Evolutionary conservation across 1,139 yeast species (phyloP).

Genomic region (Candida sanyaensis): DNA sequence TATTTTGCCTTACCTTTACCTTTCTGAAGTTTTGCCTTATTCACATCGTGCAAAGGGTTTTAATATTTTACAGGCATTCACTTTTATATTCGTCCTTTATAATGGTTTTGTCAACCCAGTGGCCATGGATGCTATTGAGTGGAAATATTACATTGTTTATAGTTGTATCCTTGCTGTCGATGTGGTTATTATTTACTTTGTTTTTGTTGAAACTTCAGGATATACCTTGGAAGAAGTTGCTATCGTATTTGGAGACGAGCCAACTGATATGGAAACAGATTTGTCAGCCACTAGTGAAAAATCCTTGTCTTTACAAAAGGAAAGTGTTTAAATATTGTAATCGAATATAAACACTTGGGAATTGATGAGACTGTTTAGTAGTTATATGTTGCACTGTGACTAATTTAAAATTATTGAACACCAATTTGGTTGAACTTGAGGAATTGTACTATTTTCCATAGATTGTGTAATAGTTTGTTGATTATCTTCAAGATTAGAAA

Average conservation of each 20-base stretch:
- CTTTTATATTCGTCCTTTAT: slow-evolving; percentile 23
- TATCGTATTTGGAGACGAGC: slow-evolving; percentile 39
- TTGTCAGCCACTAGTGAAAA: neutral
- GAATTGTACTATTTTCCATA: too few relatives aligned
- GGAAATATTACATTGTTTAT: slow-evolving; percentile 63
- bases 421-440: too few relatives aligned
- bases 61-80: slow-evolving; percentile 30
- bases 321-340: neutral
- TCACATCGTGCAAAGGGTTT: slow-evolving; percentile 48
- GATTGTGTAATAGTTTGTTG: too few relatives aligned
- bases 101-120: slow-evolving; percentile 56
- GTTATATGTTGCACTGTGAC: too few relatives aligned
- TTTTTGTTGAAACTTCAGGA: slow-evolving; percentile 53
- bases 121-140: slow-evolving; percentile 58
- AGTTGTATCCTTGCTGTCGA: slow-evolving; percentile 42
- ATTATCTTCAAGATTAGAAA: too few relatives aligned
- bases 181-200: slow-evolving; percentile 37
- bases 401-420: too few relatives aligned
- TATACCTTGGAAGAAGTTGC: slow-evolving; percentile 57
- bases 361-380: too few relatives aligned
- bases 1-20: slow-evolving; percentile 38
- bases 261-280: neutral
- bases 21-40: slow-evolving; percentile 46
- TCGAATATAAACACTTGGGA: too few relatives aligned
- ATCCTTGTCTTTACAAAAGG: neutral